phyloP scores from a whole-genome alignment of 1,139 yeast genomes.

The Protomyces pachydermus region DNA sequence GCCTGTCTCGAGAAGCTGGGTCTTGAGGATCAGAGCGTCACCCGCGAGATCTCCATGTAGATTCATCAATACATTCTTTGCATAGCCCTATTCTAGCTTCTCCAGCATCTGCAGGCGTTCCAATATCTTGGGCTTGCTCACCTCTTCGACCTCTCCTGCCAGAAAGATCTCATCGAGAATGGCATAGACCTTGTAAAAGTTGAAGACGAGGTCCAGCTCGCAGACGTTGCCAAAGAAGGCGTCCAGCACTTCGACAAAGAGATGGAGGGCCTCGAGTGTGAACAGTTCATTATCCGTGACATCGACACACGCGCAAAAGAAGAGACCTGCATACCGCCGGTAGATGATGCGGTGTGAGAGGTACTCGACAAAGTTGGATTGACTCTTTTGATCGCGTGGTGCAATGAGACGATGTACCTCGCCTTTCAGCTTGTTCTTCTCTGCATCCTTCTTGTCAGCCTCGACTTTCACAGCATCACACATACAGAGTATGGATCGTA shows the following conservation, averaged over 20 bases:
- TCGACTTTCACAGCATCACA: slow-evolving; percentile 6
- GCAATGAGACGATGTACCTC: slow-evolving; percentile 80
- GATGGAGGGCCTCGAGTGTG: slow-evolving; percentile 76
- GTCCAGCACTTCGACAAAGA: slow-evolving; percentile 84
- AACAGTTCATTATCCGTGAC: slow-evolving; percentile 70
- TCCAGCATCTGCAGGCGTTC: slow-evolving; percentile 48
- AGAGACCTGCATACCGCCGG: slow-evolving; percentile 86
- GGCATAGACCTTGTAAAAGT: slow-evolving; percentile 65
- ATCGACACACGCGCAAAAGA: slow-evolving; percentile 76
- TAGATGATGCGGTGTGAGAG: slow-evolving; percentile 69
- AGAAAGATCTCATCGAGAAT: slow-evolving; percentile 69
- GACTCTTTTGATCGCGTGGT: slow-evolving; percentile 76
- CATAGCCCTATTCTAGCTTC: slow-evolving; percentile 32
- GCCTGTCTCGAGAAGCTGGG: slow-evolving; percentile 86
- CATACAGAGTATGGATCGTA: slow-evolving; percentile 46
- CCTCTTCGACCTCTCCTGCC: slow-evolving; percentile 76
- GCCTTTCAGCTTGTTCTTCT: slow-evolving; percentile 49
- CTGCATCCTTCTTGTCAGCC: slow-evolving; percentile 45
- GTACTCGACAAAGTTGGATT: slow-evolving; percentile 73
- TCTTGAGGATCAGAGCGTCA: slow-evolving; percentile 70
- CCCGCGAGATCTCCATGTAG: slow-evolving; percentile 34
- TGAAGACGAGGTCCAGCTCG: slow-evolving; percentile 83
- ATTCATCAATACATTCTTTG: not conserved
- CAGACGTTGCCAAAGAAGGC: slow-evolving; percentile 85
- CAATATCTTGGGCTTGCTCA: slow-evolving; percentile 56